Evolutionary conservation across 2,329 filamentous ascomycete species (phyloP), one percentile per base, ranked within the genome.

Genomic region (Sodiomyces alkalinus): DNA sequence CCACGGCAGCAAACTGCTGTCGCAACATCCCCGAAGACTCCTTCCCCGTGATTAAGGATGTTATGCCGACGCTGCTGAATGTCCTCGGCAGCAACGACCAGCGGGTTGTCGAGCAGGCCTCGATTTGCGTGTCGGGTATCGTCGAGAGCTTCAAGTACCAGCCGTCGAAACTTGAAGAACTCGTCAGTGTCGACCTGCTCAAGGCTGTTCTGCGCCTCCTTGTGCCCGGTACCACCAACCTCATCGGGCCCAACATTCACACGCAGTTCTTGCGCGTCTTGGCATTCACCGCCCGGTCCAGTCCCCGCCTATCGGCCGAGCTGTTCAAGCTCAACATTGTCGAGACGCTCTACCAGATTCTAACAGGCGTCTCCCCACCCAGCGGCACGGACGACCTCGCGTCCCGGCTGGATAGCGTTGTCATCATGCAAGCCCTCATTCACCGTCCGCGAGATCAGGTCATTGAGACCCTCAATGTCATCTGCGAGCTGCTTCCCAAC

Each of bases 341-440:
- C 16, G 90, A 96, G 52, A 98, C 90, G 0, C 62, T 98, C 3
- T 98, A 96, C 47, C 90, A 98, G 52, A 96, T 98, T 22, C 58
- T 98, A 27, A 96, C 90, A 0, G 90, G 90, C 13, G 83, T 98
- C 3, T 96, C 90, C 0, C 86, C 90, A 2, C 90, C 90, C 1
- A 70, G 64, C 36, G 80, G 78, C 19, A 75, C 68, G 2, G 75
- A 85, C 19, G 76, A 87, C 48, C 70, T 83, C 32, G 79, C 75
- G 17, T 78, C 72, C 20, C 93, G 92, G 54, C 78, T 96, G 38
- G 87, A 96, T 52, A 93, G 85, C 46, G 87, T 96, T 31, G 72
- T 98, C 25, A 90, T 98, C 44, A 98, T 98, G 92, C 90, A 98
- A 56, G 85, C 92, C 20, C 64, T 98, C 37, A 93, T 98, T 29